phyloP scores from a whole-genome alignment of 1,284 basidiomycete genomes.

The Cerioporus squamosus region DNA sequence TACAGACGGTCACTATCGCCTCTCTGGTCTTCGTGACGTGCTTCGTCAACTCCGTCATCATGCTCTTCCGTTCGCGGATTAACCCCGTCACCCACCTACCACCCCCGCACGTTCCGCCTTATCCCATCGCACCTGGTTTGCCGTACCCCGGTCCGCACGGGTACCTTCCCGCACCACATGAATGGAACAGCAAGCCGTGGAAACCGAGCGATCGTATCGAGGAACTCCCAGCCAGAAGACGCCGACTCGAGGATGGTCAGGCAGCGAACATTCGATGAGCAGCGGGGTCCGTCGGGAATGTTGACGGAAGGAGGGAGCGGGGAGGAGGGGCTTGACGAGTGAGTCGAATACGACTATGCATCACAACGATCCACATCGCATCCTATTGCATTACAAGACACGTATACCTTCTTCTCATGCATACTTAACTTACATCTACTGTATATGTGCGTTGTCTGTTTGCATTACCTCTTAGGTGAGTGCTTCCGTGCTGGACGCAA shows the following conservation, averaged over 20 bases:
- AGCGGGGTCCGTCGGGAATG: neutral
- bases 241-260: slow-evolving; percentile 65
- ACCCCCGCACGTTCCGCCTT: slow-evolving; percentile 36
- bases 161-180: slow-evolving; percentile 44
- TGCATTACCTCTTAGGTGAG: too few relatives aligned
- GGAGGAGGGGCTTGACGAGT: neutral
- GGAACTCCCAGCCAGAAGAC: slow-evolving; percentile 55
- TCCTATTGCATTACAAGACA: neutral
- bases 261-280: slow-evolving; percentile 53
- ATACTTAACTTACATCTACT: neutral
- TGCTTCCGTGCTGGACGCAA: too few relatives aligned
- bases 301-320: neutral
- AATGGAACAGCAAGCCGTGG: slow-evolving; percentile 43
- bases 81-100: slow-evolving; percentile 24
- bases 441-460: neutral
- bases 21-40: slow-evolving; percentile 82
- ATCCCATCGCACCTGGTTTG: slow-evolving; percentile 46
- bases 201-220: slow-evolving; percentile 22
- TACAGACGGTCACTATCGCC: slow-evolving; percentile 76
- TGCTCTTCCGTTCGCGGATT: slow-evolving; percentile 70
- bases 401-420: neutral
- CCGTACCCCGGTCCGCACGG: slow-evolving; percentile 49
- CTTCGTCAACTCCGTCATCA: slow-evolving; percentile 83
- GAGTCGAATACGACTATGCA: neutral
- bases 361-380: neutral